phyloP scores from a whole-genome alignment of 257 asterid species.

The Nicotiana sylvestris region DNA sequence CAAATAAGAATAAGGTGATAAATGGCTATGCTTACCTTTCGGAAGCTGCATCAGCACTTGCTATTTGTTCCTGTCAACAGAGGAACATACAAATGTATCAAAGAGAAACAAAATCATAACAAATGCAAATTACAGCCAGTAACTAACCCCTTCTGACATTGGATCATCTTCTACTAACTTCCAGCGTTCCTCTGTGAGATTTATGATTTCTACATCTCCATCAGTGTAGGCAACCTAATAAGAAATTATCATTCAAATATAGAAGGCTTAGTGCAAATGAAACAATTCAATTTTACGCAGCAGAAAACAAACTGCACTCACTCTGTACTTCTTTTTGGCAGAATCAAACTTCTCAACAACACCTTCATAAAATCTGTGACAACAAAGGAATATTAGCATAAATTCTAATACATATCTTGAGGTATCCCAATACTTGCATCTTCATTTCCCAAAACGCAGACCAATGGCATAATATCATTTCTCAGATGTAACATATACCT shows the following conservation, averaged over 20 bases:
- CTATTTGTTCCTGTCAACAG: conserved; percentile 49
- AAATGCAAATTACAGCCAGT: conserved; percentile 11
- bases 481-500: background rate
- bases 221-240: conserved; percentile 64
- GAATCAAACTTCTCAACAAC: conserved; percentile 57
- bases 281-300: conserved; percentile 14
- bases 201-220: conserved; percentile 72
- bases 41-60: conserved; percentile 54
- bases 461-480: background rate
- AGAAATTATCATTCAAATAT: conserved; percentile 4
- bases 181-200: conserved; percentile 63
- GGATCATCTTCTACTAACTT: conserved; percentile 40
- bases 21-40: conserved; percentile 48
- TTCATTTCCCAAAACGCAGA: background rate
- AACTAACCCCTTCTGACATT: conserved; percentile 48
- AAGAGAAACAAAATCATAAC: conserved; percentile 16
- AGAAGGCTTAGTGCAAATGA: conserved; percentile 5
- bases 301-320: conserved; percentile 33
- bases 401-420: background rate
- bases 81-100: background rate
- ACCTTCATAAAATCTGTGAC: conserved; percentile 82
- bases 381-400: conserved; percentile 17
- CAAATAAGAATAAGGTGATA: background rate
- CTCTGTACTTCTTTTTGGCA: conserved; percentile 74
- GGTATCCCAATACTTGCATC: background rate